Base-by-base conservation (phyloP, 2,329 filamentous ascomycete genomes). In the Diaporthe citrichinensis region DNA sequence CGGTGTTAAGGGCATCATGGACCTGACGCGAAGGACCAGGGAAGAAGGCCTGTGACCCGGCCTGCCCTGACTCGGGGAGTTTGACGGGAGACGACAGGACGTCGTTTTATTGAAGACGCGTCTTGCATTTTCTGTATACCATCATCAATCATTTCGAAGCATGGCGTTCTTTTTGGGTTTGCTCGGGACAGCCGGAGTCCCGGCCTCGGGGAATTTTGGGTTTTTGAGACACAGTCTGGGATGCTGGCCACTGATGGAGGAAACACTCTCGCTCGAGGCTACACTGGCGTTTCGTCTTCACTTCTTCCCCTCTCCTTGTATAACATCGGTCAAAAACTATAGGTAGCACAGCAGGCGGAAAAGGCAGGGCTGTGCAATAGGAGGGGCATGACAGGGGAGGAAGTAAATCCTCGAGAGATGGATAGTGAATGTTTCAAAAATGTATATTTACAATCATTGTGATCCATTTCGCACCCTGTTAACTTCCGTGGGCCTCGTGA, bases 1-100 rank as follows among this genome's bases (percentile, higher is more conserved):
- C 55, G 89, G 90, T 41, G 87, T 91, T 74, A 88, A 91, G 73
- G 88, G 89, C 53, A 89, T 92, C 41, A 83, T 92, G 46, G 90
- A 92, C 81, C 86, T 89, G 68, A 84, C 90, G 78, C 86, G 89
- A 73, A 83, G 83, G 72, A 83, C 86, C 49, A 83, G 83, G 74
- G 85, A 86, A 62, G 78, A 77, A 61, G 80, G 72, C 34, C 49
- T 49, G 17, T 59, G 34, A 59, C 23, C 39, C 57, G 28, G n/a
- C 39, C 23, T 39, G 4, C 55, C 20, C 69, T 10, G 34, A 20
- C 36, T 15, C 36, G 14, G 51, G n/a, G 44, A 61, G 28, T 53
- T 10, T 53, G 34, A 44, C 23, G n/a, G 58, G 23, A 53, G 71
- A 31, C 31, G 34, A 17, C 28, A 34, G 71, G 36, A 17, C 36